Conservation (phyloP, 2,329 filamentous ascomycete species). For the Meredithiella fracta region DNA sequence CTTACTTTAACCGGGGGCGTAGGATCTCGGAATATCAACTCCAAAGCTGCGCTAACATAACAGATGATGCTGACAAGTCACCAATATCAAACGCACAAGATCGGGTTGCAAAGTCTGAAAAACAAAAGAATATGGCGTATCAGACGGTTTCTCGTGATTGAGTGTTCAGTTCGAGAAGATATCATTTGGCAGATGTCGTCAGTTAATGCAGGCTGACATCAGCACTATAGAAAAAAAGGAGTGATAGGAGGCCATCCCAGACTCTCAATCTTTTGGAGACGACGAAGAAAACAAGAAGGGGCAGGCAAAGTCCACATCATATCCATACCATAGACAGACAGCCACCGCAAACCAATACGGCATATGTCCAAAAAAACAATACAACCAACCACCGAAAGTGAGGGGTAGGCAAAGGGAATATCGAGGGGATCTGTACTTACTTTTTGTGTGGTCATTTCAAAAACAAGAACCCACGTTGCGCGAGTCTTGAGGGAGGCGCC, state of each 20-base stretch:
- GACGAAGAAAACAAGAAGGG: background rate
- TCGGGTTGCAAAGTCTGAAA: too few relatives aligned
- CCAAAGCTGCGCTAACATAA: background rate
- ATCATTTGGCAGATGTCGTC: background rate
- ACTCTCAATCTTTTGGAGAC: background rate
- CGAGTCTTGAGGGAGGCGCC: constrained; percentile 9
- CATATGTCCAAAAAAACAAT: background rate
- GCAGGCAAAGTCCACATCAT: background rate
- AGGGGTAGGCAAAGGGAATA: constrained; percentile 3
- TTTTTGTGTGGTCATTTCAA: constrained; percentile 13
- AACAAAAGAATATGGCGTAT: too few relatives aligned
- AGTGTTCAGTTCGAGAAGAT: too few relatives aligned
- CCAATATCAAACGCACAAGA: too few relatives aligned
- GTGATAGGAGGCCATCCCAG: background rate
- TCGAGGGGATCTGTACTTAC: constrained; percentile 7
- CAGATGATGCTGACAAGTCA: too few relatives aligned
- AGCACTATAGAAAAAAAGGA: background rate
- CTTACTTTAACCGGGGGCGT: background rate
- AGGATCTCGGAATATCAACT: background rate
- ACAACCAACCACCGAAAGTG: background rate
- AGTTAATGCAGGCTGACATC: background rate
- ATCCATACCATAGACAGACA: background rate
- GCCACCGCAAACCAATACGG: too few relatives aligned
- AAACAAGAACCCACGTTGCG: constrained; percentile 8
- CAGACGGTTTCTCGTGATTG: too few relatives aligned